Conservation (phyloP, 106 monocot species). For the Agapanthus africanus region DNA sequence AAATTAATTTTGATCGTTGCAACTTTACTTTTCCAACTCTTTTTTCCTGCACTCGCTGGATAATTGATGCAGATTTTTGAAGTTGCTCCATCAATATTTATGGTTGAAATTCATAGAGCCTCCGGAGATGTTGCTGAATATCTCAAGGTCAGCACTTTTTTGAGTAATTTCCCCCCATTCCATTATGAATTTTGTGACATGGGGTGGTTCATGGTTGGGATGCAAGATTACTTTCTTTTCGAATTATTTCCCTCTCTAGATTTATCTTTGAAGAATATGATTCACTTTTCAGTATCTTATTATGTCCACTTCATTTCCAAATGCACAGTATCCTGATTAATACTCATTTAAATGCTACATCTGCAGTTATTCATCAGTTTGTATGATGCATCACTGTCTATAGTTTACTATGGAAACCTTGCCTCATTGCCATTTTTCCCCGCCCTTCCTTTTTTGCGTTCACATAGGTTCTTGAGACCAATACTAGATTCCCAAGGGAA, state of each 20-base stretch:
- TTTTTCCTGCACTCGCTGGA: too few relatives aligned
- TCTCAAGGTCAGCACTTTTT: conserved; percentile 39
- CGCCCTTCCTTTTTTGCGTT: conserved; percentile 18
- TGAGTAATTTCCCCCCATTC: too few relatives aligned
- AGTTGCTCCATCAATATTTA: conserved; percentile 80
- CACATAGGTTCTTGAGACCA: not conserved
- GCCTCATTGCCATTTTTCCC: not conserved
- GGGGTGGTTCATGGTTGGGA: too few relatives aligned
- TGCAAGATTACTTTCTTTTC: not conserved
- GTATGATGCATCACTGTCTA: not conserved
- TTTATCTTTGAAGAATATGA: not conserved
- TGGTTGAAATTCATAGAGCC: conserved; percentile 77
- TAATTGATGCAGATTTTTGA: conserved; percentile 94
- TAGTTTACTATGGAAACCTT: not conserved
- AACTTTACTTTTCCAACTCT: too few relatives aligned
- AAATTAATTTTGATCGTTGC: too few relatives aligned
- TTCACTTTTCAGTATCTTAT: not conserved
- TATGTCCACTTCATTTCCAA: not conserved
- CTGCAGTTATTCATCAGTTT: too few relatives aligned
- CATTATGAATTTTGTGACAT: not conserved
- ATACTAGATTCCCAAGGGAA: too few relatives aligned
- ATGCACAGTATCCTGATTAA: not conserved
- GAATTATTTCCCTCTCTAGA: not conserved
- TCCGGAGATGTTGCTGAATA: conserved; percentile 69
- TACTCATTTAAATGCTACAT: not conserved